Base-by-base conservation (phyloP, 257 asterid species). In the Marsdenia floribunda region DNA sequence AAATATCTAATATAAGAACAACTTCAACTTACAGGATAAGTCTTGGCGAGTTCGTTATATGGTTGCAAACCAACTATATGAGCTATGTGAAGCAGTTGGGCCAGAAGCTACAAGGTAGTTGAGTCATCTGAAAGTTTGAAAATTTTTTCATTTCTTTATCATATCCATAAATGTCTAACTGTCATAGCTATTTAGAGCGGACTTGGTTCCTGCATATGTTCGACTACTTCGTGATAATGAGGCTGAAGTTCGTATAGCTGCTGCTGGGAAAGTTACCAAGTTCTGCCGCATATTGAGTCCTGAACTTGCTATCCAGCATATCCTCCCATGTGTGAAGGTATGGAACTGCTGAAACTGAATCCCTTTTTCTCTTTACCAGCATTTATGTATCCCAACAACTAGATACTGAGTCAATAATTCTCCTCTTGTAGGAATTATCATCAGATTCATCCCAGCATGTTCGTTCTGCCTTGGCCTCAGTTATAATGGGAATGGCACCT, bases 221-320 rank as follows among this genome's bases (percentile, higher is more conserved):
- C 83, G 85, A 47, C 52, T 83, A 78, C 83, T 83, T 71, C 84
- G 87, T 68, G 87, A 83, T 70, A 83, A 83, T 44, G 87, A 83
- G 82, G 87, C 87, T 59, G 87, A 83, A 83, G 87, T 83, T 50
- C 84, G 87, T 37, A 83, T 83, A 66, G 87, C 84, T 74, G 87
- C 87, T 67, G 85, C 87, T 59, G 85, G 87, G 73, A 83, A 83
- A 63, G 87, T 83, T 57, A 83, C 87, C 14, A 83, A 83, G 57
- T 83, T 83, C 74, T 81, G 84, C 65, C 79, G 81, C 52, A 80
- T 83, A 60, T 78, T 83, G 79, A 81, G 80, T 71, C 84, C 85
- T 54, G 85, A 83, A 49, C 76, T 81, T 75, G 85, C 85, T 8
- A 52, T 83, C 70, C 83, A 83, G 74, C 84, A 83, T 50, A 83